Percentiles rank a stretch among this genome's conserved stretches.
phyloP scores from a whole-genome alignment of 257 asterid species.

The Pogostemon cablin region DNA sequence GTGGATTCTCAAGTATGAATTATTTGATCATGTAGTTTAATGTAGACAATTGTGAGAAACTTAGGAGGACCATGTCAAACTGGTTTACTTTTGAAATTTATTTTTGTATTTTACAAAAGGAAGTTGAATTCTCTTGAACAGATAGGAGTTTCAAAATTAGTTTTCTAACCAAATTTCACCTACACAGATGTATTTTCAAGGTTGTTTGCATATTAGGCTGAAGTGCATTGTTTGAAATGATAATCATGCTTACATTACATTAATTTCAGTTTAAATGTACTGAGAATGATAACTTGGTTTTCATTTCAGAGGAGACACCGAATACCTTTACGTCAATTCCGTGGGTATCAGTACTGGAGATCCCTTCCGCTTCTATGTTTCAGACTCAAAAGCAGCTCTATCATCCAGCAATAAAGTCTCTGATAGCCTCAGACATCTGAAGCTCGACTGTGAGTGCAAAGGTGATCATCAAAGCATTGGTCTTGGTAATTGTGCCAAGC shows the following conservation, averaged over 20 bases:
- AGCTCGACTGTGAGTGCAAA: constrained; percentile 34
- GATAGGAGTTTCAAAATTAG: background rate
- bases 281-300: constrained; percentile 7
- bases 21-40: background rate
- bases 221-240: constrained; percentile 8
- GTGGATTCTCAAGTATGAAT: background rate
- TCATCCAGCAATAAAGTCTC: constrained; percentile 46
- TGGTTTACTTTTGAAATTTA: background rate
- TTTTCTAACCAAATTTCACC: background rate
- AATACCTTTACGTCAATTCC: constrained; percentile 64
- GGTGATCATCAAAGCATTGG: background rate
- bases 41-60: background rate
- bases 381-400: constrained; percentile 57
- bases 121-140: constrained; percentile 8
- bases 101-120: background rate
- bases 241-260: background rate
- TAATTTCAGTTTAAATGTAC: constrained; percentile 7
- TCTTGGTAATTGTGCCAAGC: constrained; percentile 28
- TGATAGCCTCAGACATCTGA: constrained; percentile 45
- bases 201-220: constrained; percentile 1
- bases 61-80: background rate
- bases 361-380: constrained; percentile 56
- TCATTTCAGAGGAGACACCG: constrained; percentile 72
- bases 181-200: background rate
- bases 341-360: constrained; percentile 73